These are phyloP conservation scores for Phaffomyces thermotolerans DNA, from an alignment of 805 yeast species.

Conservation along the genomic window DNA sequence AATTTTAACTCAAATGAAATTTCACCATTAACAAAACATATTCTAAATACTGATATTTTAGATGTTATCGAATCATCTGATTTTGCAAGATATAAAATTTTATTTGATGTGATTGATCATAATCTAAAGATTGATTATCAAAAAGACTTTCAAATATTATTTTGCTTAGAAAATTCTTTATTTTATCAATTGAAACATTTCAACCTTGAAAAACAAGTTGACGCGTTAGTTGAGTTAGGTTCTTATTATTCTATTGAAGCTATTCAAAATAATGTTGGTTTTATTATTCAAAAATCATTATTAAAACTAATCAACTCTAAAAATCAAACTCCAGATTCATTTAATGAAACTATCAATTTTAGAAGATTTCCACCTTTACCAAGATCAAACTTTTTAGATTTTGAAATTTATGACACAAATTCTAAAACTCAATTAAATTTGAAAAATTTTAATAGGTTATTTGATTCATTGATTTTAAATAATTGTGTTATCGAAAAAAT, in stretches of 20 bases:
- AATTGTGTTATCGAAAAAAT: slow-evolving; percentile 8
- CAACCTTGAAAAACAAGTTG: slow-evolving; percentile 9
- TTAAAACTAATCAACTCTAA: slow-evolving; percentile 12
- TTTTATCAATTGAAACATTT: slow-evolving; percentile 10
- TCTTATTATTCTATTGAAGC: slow-evolving; percentile 16
- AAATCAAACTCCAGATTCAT: slow-evolving; percentile 5
- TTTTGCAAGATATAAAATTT: slow-evolving; percentile 16
- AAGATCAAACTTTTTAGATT: slow-evolving; percentile 17
- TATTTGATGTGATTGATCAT: slow-evolving; percentile 23
- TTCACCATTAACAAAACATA: background rate
- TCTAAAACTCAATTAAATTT: slow-evolving; percentile 10
- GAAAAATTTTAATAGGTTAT: slow-evolving; percentile 12
- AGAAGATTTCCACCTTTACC: slow-evolving; percentile 22
- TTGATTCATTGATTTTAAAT: slow-evolving; percentile 9
- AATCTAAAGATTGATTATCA: slow-evolving; percentile 16
- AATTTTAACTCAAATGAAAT: background rate
- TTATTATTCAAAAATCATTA: slow-evolving; percentile 12
- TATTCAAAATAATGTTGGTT: slow-evolving; percentile 10
- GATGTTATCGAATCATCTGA: slow-evolving; percentile 12
- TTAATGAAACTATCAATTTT: slow-evolving; percentile 10
- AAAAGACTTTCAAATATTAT: slow-evolving; percentile 14
- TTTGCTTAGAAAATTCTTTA: slow-evolving; percentile 9
- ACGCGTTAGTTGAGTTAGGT: slow-evolving; percentile 15
- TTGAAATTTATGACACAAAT: slow-evolving; percentile 1
- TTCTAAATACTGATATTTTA: slow-evolving; percentile 11